These are phyloP conservation scores for Achlya hypogyna DNA, from an alignment of 352 stramenopile species.

Conservation along the genomic window DNA sequence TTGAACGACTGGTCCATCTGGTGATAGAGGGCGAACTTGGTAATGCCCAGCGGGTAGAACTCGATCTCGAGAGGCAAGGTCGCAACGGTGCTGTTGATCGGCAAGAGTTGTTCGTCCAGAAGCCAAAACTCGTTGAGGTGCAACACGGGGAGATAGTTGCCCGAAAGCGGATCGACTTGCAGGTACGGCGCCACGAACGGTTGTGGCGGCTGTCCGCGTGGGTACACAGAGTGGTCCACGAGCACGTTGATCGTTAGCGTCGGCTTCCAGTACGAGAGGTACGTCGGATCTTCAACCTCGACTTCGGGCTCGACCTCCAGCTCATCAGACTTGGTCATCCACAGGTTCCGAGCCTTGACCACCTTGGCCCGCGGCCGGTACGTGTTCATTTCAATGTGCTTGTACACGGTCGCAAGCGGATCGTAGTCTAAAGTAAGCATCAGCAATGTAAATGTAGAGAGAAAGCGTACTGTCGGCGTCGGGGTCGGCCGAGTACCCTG, in stretches of 20 bases:
- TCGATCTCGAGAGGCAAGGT: constrained; percentile 73
- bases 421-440: constrained; percentile 33
- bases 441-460: background rate
- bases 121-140: constrained; percentile 94
- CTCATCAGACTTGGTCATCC: constrained; percentile 24
- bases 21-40: constrained; percentile 90
- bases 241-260: constrained; percentile 56
- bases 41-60: constrained; percentile 79
- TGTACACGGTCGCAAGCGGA: constrained; percentile 40
- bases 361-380: constrained; percentile 67
- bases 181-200: constrained; percentile 59
- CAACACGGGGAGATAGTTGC: constrained; percentile 83
- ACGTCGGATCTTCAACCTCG: constrained; percentile 25
- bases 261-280: constrained; percentile 79
- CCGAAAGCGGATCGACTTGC: constrained; percentile 40
- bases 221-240: constrained; percentile 62
- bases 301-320: constrained; percentile 9
- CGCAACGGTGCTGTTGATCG: constrained; percentile 84
- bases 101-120: constrained; percentile 74
- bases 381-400: constrained; percentile 52
- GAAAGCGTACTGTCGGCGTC: constrained; percentile 24
- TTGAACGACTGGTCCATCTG: constrained; percentile 89
- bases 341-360: constrained; percentile 69
- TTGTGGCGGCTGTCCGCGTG: constrained; percentile 37
- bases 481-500: constrained; percentile 60